Evolutionary conservation across 225 moss, liverwort and hornwort genomes (phyloP).

Genomic region (Sphagnum tenellum): DNA sequence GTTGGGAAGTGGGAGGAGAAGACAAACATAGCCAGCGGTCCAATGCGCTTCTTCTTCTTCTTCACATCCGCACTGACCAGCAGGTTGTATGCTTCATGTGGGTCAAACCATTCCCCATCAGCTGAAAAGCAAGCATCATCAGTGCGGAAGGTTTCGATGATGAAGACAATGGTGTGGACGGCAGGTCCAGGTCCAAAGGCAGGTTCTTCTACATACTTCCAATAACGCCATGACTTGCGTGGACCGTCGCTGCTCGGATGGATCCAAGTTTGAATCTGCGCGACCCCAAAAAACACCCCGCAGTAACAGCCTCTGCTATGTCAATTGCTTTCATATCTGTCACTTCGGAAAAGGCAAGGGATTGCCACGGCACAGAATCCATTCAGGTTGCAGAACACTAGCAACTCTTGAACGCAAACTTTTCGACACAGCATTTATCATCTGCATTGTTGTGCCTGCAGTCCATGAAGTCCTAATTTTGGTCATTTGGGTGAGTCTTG

Average conservation of each 20-base stretch:
- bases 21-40: constrained; percentile 72
- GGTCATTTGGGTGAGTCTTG: too few species aligned
- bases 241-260: constrained; percentile 38
- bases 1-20: constrained; percentile 74
- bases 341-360: too few species aligned
- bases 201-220: constrained; percentile 79
- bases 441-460: too few species aligned
- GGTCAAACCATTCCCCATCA: constrained; percentile 72
- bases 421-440: too few species aligned
- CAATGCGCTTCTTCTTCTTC: constrained; percentile 39
- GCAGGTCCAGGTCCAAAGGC: constrained; percentile 72
- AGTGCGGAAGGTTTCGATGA: constrained; percentile 50
- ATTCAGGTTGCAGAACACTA: too few species aligned
- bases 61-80: constrained; percentile 53
- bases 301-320: too few species aligned
- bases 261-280: constrained; percentile 63
- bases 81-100: constrained; percentile 61
- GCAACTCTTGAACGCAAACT: too few species aligned
- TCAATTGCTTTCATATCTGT: too few species aligned
- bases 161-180: constrained; percentile 69
- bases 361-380: too few species aligned
- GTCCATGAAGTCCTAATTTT: too few species aligned
- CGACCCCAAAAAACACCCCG: too few species aligned
- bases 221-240: constrained; percentile 79
- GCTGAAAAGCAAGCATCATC: constrained; percentile 31